Percentiles rank a stretch among this genome's conserved stretches.
Conservation (phyloP, 2,329 filamentous ascomycete genomes). For the Cyclaneusma minus region DNA sequence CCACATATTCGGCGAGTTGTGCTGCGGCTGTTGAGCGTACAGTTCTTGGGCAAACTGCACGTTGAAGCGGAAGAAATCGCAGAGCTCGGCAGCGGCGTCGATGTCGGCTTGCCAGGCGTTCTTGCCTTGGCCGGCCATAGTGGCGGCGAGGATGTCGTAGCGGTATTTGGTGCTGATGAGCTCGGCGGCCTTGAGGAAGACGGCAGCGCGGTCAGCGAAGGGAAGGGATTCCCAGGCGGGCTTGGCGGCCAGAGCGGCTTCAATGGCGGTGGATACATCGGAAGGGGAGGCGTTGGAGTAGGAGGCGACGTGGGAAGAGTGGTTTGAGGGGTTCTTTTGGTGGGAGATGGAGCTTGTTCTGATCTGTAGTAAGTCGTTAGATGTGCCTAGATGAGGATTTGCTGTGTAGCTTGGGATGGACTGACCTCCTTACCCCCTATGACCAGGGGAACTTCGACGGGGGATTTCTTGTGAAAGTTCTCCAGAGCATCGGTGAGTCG, state of each 20-base stretch:
- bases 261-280: conserved; percentile 68
- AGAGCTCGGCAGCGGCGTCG: conserved; percentile 80
- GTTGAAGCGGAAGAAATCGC: conserved; percentile 88
- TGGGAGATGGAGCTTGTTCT: conserved; percentile 48
- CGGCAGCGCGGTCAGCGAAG: conserved; percentile 77
- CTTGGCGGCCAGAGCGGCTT: conserved; percentile 74
- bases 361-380: conserved; percentile 29
- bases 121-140: conserved; percentile 94
- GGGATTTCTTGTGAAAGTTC: conserved; percentile 48
- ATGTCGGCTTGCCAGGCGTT: conserved; percentile 99
- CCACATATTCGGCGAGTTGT: conserved; percentile 76
- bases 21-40: conserved; percentile 72
- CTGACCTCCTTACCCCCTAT: conserved; percentile 68
- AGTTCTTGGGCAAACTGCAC: conserved; percentile 87
- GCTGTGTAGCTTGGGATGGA: conserved; percentile 3
- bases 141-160: conserved; percentile 91
- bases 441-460: conserved; percentile 67
- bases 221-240: conserved; percentile 72
- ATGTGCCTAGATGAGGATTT: conserved; percentile 1
- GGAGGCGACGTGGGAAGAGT: conserved; percentile 59
- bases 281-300: conserved; percentile 69
- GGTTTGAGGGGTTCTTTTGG: conserved; percentile 73
- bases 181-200: conserved; percentile 94
- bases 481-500: conserved; percentile 62
- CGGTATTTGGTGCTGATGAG: conserved; percentile 83